Percentiles rank a stretch among this genome's conserved stretches.
Evolutionary conservation across 2,329 filamentous ascomycete species (phyloP).

Genomic region (Cercospora sp.): DNA sequence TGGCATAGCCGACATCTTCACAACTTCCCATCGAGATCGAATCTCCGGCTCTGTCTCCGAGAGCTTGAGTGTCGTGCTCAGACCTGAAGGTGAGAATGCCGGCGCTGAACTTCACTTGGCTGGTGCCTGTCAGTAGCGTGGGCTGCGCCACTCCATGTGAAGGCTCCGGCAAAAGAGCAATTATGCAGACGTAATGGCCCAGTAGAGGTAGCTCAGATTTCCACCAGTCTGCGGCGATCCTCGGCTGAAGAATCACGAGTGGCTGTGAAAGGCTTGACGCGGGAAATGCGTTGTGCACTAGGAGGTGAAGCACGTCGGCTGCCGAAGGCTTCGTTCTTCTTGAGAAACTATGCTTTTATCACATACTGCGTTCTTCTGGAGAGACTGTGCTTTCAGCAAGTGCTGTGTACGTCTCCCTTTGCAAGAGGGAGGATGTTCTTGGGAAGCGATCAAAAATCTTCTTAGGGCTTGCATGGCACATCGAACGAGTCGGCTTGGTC

Average conservation of each 20-base stretch:
- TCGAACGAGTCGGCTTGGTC: not conserved
- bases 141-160: not conserved
- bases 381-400: too few species aligned
- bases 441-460: too few species aligned
- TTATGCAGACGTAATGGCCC: not conserved
- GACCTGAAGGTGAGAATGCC: not conserved
- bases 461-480: too few species aligned
- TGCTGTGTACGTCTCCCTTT: too few species aligned
- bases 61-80: not conserved
- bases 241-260: not conserved
- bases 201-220: not conserved
- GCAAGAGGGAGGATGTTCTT: too few species aligned
- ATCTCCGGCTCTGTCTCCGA: not conserved
- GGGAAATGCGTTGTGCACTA: not conserved
- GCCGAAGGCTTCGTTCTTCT: not conserved
- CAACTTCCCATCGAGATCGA: slow-evolving; percentile 5
- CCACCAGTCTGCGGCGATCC: not conserved
- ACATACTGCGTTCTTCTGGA: too few species aligned
- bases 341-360: too few species aligned
- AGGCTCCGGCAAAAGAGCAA: not conserved
- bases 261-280: not conserved
- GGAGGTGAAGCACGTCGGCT: not conserved
- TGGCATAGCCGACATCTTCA: slow-evolving; percentile 4
- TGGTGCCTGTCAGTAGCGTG: not conserved
- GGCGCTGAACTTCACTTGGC: not conserved